Base-by-base conservation (phyloP, 1,284 basidiomycete genomes). In the Ceratobasidium sp. region DNA sequence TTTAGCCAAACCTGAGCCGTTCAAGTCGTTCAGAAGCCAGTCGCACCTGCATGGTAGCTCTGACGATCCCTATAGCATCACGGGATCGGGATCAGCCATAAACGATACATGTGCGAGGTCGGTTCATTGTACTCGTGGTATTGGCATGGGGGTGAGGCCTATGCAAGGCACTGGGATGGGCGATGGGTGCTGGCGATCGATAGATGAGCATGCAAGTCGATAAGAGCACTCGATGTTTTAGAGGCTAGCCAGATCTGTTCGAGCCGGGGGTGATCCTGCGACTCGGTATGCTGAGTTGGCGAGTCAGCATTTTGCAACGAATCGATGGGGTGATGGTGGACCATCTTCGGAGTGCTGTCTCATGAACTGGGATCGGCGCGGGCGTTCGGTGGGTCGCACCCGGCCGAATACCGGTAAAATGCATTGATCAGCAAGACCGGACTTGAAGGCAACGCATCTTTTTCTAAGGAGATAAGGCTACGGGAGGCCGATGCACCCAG, bases 201-300 rank as follows among this genome's bases (percentile, higher is more conserved):
- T 37, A 3, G 57, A n/a, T 25, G 54, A 25, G 25, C 9, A 11
- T 8, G 40, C 40, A 43, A 43, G 40, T 25, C 34, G 34, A 37
- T 19, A 59, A 6, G 54, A 29, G 32, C 5, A 11, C 61, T 62
- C 37, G 34, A 40, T 62, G 61, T 62, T 62, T 62, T 62, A 62
- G 40, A 43, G 40, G 40, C 9, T n/a, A 44, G 37, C 34, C n/a
- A 19, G n/a, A 22, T 51, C 19, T 51, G 49, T 22, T 51, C 19
- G 56, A 57, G 1, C 56, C 9, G 22, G 40, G 64, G 64, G 11
- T 19, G 25, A 66, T 66, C 51, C 64, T 66, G 64, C 64, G 46
- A 66, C 64, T 57, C 64, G 46, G 46, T 49, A 32, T 51, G 64
- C 44, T 46, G 64, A 66, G 64, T 66, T 66, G 44, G 40, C 44